A percentile compares a stretch with the other conserved stretches of the same genome.
Conservation (phyloP, 2,329 filamentous ascomycete species). For the Aureobasidium subglaciale region DNA sequence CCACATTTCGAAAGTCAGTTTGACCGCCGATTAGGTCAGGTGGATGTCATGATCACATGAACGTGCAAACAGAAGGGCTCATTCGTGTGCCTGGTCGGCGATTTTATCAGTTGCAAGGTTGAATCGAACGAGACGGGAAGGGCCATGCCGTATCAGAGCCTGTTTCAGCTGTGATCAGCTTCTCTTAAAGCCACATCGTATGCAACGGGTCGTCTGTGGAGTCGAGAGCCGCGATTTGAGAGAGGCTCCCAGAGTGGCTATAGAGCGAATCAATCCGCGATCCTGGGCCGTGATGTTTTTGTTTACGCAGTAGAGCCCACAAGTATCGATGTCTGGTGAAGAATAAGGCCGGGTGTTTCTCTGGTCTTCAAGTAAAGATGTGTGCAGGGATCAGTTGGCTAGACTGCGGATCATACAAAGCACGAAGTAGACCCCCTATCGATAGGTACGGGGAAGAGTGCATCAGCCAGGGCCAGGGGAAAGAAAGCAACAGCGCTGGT, state of each 20-base stretch:
- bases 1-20: slow-evolving; percentile 1
- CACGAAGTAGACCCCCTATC: background rate
- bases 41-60: background rate
- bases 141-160: background rate
- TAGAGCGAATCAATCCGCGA: too few species aligned
- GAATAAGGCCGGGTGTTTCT: background rate
- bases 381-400: background rate
- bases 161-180: background rate
- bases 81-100: slow-evolving; percentile 2
- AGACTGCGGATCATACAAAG: background rate
- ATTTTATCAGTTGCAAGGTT: background rate
- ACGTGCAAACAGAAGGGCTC: background rate
- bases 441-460: background rate
- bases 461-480: slow-evolving; percentile 7
- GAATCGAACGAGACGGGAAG: background rate
- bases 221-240: background rate
- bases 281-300: too few species aligned
- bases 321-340: background rate
- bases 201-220: slow-evolving; percentile 5
- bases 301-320: too few species aligned
- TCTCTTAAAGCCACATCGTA: background rate
- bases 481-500: background rate
- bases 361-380: background rate
- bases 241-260: background rate
- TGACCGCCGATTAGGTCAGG: background rate